Base-by-base conservation (phyloP, 192 early-diverging fungal genomes). In the Entophlyctis luteolus region DNA sequence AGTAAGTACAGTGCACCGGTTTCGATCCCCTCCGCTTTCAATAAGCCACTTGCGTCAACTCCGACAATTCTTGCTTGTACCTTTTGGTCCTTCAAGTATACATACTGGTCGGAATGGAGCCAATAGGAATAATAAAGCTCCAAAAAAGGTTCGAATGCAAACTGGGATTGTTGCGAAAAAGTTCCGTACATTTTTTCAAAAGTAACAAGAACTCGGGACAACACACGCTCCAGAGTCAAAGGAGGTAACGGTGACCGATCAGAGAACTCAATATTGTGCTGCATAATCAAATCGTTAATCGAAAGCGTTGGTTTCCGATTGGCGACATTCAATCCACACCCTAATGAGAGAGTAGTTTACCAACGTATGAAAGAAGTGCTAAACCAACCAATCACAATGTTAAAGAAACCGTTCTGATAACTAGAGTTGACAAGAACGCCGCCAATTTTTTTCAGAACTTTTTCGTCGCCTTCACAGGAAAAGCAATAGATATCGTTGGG, bases 401-500 rank as follows among this genome's bases (percentile, higher is more conserved):
- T 72, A 59, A 95, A 97, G 68, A 85, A 84, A 45, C 85, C 81
- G 27, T 77, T 67, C 50, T 79, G 69, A 76, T 84, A 93, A 48
- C 86, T 87, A 1, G 90, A 93, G 67, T 88, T 91, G 35, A 96
- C 90, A 33, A 99, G 74, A 2, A 97, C 84, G 2, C 96, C 95
- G 57, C 96, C 91, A 47, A 98, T 87, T 78, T 95, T 94, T 57
- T 65, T 72, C 60, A 76, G 60, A 36, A 39, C 60, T n/a, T 42
- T 42, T n/a, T 35, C 28, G 22, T 63, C 60, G 3, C 2, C 22
- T 2, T 59, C 58, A 18, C 18, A 23, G 1, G 47, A 20, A 22
- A 39, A 70, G 18, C 65, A 35, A 75, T 99, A 99, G 22, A 99
- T 82, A 68, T 99, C 96, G 68, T 99, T 99, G 46, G 96, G 96